Percentiles rank a stretch among this genome's conserved stretches.
Conservation (phyloP, 768 basidiomycete species). For the Psilocybe cubensis region DNA sequence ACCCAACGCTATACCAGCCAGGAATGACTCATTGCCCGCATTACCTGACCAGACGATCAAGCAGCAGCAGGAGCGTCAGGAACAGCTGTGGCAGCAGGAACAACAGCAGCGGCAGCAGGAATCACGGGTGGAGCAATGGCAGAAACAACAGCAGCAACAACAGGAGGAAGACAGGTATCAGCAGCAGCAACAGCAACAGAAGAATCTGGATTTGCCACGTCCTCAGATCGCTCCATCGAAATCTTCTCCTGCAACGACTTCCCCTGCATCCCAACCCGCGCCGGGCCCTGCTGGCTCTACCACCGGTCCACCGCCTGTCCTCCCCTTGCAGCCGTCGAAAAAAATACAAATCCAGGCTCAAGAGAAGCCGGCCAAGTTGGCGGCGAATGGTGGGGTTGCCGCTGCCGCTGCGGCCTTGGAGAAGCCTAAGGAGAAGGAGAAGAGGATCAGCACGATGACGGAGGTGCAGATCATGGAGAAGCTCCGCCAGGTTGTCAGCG, state of each 20-base stretch:
- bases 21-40: constrained; percentile 52
- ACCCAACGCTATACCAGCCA: constrained; percentile 35
- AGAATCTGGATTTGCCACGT: constrained; percentile 30
- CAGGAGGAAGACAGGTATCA: constrained; percentile 28
- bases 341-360: constrained; percentile 66
- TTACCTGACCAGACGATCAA: constrained; percentile 22
- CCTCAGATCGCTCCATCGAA: constrained; percentile 44
- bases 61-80: constrained; percentile 31
- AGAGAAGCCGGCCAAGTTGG: constrained; percentile 47
- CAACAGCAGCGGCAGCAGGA: constrained; percentile 32
- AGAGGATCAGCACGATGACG: constrained; percentile 94
- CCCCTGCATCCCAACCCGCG: constrained; percentile 48
- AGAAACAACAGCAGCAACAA: constrained; percentile 39
- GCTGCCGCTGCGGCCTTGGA: constrained; percentile 78
- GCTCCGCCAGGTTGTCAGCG: constrained; percentile 83
- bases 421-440: constrained; percentile 81
- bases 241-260: constrained; percentile 48
- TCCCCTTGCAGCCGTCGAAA: constrained; percentile 77
- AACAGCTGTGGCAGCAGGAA: constrained; percentile 31
- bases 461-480: constrained; percentile 99
- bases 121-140: constrained; percentile 33
- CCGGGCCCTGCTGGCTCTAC: constrained; percentile 52
- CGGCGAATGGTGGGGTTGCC: constrained; percentile 44
- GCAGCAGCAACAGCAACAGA: constrained; percentile 31
- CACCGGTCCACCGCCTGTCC: constrained; percentile 62